phyloP scores from a whole-genome alignment of 1,139 yeast species.

The Pichia sp. region DNA sequence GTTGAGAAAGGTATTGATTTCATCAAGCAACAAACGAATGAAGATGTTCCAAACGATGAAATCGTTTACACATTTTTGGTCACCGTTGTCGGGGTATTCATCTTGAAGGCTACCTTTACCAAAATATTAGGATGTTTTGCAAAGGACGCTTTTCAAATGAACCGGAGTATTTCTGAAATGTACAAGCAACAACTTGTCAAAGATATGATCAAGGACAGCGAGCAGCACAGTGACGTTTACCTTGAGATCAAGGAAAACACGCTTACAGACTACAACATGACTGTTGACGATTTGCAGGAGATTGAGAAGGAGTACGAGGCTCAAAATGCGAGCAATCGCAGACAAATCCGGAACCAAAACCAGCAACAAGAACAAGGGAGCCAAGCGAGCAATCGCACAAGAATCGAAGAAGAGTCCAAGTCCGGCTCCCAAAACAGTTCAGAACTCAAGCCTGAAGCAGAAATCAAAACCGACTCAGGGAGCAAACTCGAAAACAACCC shows the following conservation, averaged over 20 bases:
- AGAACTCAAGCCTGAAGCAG: not conserved
- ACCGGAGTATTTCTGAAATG: slow-evolving; percentile 24
- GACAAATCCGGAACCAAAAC: slow-evolving; percentile 7
- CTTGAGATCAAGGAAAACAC: slow-evolving; percentile 13
- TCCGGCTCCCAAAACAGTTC: not conserved
- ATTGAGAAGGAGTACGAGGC: slow-evolving; percentile 4
- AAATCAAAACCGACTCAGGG: not conserved
- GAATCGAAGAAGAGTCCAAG: not conserved
- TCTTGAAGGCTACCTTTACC: slow-evolving; percentile 16
- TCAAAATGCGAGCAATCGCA: slow-evolving; percentile 16
- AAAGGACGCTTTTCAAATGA: slow-evolving; percentile 26
- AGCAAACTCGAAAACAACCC: not conserved
- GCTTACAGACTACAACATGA: slow-evolving; percentile 4
- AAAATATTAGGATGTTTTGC: slow-evolving; percentile 18
- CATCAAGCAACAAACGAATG: not conserved
- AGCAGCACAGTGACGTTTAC: slow-evolving; percentile 13
- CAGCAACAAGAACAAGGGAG: not conserved
- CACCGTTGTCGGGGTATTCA: slow-evolving; percentile 18
- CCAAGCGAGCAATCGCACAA: slow-evolving; percentile 17
- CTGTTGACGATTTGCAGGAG: slow-evolving; percentile 17
- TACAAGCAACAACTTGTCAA: slow-evolving; percentile 17
- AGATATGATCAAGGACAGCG: slow-evolving; percentile 2
- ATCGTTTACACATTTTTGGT: slow-evolving; percentile 19
- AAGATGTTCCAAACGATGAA: slow-evolving; percentile 8
- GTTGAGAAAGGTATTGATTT: not conserved